Base-by-base conservation (phyloP, 495 filamentous ascomycete species). In the Barbatosphaeria neglecta region DNA sequence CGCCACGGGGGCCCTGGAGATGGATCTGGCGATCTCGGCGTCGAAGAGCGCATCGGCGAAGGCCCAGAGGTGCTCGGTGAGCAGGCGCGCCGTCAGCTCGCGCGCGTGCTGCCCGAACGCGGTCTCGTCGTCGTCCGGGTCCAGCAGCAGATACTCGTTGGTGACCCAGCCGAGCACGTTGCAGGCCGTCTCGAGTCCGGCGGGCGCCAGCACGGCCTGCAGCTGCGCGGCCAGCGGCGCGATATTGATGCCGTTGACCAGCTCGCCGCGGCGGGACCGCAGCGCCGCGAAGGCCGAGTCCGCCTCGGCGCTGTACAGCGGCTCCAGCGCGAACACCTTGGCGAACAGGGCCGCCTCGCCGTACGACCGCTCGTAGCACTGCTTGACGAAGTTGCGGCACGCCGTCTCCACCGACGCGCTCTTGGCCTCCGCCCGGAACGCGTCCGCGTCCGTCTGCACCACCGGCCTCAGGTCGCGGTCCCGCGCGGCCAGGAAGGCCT, bases 131-230 rank as follows among this genome's bases (percentile, higher is more conserved):
- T 84, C 76, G 40, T 94, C 88, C 37, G 84, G 83, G 38, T 84
- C 80, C 19, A 82, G 68, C 54, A 90, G 73, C 16, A 74, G 53
- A 51, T 94, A 94, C 37, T 83, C 80, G n/a, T 85, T 86, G 52
- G 90, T 87, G 10, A 95, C 67, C 59, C 90, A 73, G 8, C 81
- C 82, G 46, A 87, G 82, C 1, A 95, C 66, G 53, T 87, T 84
- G 63, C 87, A 94, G 4, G 90, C 57, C 2, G 67, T 66, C 37
- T 64, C 57, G 37, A 77, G 53, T 44, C 71, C 68, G 35, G 56
- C 59, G 22, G 53, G 46, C 24, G 68, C 62, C 13, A 77, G 55
- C 10, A 63, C 60, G 1, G 67, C 57, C 46, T 70, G 63, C 6
- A 76, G 51, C 18, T 66, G 64, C 6, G 64, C 63, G 25, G 68